Evolutionary conservation across 164 flowering plant genomes (phyloP), one percentile per base, ranked within the genome.

Genomic region (Berberis vulgaris): DNA sequence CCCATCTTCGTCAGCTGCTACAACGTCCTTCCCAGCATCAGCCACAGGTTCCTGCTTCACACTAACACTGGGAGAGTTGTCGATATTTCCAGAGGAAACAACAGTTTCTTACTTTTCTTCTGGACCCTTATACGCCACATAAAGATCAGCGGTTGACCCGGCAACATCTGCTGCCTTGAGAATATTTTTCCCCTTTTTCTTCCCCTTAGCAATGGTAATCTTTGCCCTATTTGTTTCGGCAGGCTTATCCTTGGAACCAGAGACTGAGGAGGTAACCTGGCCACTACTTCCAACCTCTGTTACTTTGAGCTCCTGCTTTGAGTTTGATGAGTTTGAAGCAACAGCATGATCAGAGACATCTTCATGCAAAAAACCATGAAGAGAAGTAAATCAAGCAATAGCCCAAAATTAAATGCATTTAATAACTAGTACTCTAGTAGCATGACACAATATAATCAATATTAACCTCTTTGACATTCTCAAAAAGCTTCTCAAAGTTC

Each of bases 141-240:
- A 94, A 45, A 88, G 84, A 75, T 94, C 96, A 70, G 88, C 80
- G 43, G 83, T 80, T 60, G 86, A 57, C 49, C 97, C 96, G 26
- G 85, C 87, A 71, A 91, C 91, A 86, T 94, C 96, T 67, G 93
- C 96, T 66, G 80, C 91, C 73, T 73, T 79, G 61, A 86, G 85
- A 49, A 84, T 13, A 64, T 90, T 94, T 66, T 71, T 90, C 63
- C 64, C 76, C 74, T 78, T 85, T 73, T 86, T 90, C 80, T 83
- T 93, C 40, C 68, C 76, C 44, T 47, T 84, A 7, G 76, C n/a
- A 43, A 59, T 3, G 41, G 61, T 55, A 76, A 49, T 79, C 74
- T 80, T 84, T 59, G 72, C 26, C 72, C 69, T 79, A 67, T 26
- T 80, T 42, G 64, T 41, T 63, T 86, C 98, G 41, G 65, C 10